Conservation (phyloP, 2,329 filamentous ascomycete species). For the Bipolaris gigantea region DNA sequence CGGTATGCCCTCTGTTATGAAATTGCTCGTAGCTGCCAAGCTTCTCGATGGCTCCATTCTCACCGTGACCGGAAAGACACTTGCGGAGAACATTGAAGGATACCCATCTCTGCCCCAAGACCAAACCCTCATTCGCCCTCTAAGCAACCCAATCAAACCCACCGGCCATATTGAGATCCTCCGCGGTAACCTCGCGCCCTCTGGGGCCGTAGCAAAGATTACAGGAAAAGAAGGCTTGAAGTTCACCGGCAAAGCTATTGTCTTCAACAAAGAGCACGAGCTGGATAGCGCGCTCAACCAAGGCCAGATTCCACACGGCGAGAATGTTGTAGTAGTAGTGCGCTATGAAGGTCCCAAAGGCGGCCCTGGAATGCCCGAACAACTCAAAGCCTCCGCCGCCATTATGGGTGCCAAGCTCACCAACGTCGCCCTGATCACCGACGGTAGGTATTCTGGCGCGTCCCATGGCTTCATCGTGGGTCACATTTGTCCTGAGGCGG, state of each 20-base stretch:
- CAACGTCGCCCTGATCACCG: slow-evolving; percentile 89
- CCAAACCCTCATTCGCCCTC: slow-evolving; percentile 79
- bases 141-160: slow-evolving; percentile 81
- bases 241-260: slow-evolving; percentile 78
- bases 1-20: slow-evolving; percentile 82
- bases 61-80: slow-evolving; percentile 81
- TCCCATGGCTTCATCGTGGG: slow-evolving; percentile 93
- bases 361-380: slow-evolving; percentile 94
- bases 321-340: slow-evolving; percentile 86
- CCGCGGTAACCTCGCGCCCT: slow-evolving; percentile 82
- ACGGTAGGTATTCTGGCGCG: slow-evolving; percentile 86
- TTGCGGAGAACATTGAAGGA: slow-evolving; percentile 76
- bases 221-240: slow-evolving; percentile 88
- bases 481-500: slow-evolving; percentile 88
- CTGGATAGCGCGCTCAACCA: slow-evolving; percentile 74
- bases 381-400: slow-evolving; percentile 82
- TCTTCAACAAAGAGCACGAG: slow-evolving; percentile 83
- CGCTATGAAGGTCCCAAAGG: slow-evolving; percentile 93
- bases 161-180: slow-evolving; percentile 89
- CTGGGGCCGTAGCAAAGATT: slow-evolving; percentile 91
- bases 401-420: slow-evolving; percentile 90
- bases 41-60: slow-evolving; percentile 76
- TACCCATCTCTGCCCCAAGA: slow-evolving; percentile 76
- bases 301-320: slow-evolving; percentile 70
- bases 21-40: slow-evolving; percentile 75